phyloP scores from a whole-genome alignment of 345 rosid species.

The Conringia planisiliqua region DNA sequence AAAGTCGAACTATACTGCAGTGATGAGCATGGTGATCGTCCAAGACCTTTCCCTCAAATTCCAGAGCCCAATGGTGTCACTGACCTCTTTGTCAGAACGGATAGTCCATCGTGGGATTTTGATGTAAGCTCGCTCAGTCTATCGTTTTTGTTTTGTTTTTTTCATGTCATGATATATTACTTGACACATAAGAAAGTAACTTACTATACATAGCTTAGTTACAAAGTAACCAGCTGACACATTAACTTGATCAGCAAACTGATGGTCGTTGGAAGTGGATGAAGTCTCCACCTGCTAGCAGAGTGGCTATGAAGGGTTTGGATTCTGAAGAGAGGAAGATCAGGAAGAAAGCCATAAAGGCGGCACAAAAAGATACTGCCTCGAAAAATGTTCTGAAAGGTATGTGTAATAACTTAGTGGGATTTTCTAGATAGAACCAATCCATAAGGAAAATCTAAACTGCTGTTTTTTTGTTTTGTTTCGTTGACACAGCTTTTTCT shows the following conservation, averaged over 20 bases:
- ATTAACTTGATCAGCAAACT: constrained; percentile 32
- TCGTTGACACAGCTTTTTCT: not conserved
- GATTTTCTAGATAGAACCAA: not conserved
- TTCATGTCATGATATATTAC: not conserved
- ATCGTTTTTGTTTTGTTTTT: not conserved
- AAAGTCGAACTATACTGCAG: constrained; percentile 28
- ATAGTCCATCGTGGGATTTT: constrained; percentile 66
- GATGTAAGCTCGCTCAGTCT: constrained; percentile 41
- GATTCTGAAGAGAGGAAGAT: constrained; percentile 32
- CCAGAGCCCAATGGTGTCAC: constrained; percentile 45
- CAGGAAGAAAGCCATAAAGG: constrained; percentile 22
- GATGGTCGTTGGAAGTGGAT: constrained; percentile 59
- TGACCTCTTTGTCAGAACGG: constrained; percentile 53
- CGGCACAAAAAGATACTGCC: constrained; percentile 22
- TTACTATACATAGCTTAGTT: not conserved
- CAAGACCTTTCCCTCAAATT: constrained; percentile 54
- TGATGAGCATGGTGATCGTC: constrained; percentile 66
- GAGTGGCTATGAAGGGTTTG: constrained; percentile 13
- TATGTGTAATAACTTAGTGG: not conserved
- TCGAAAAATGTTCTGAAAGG: constrained; percentile 35
- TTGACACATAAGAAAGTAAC: not conserved
- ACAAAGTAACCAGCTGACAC: not conserved
- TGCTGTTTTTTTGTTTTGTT: not conserved
- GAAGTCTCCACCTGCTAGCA: constrained; percentile 53
- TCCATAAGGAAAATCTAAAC: not conserved